Conservation (phyloP, 257 asterid genomes). For the Scutellaria galericulata region DNA sequence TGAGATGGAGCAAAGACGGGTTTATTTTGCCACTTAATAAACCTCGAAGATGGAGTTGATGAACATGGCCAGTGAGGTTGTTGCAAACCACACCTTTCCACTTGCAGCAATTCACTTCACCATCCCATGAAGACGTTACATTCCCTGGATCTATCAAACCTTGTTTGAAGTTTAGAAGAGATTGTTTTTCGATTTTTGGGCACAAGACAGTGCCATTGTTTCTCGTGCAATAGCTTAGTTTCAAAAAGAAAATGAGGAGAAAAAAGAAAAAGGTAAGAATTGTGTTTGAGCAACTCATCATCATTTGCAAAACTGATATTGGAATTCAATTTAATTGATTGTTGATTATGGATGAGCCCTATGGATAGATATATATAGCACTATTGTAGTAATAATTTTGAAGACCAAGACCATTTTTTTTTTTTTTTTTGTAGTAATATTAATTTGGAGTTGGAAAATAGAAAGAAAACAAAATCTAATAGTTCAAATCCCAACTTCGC, state of each 20-base stretch:
- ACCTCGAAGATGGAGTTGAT: not conserved
- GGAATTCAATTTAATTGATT: too few species aligned
- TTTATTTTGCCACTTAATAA: conserved; percentile 14
- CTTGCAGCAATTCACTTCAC: conserved; percentile 2
- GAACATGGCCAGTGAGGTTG: not conserved
- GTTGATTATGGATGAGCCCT: too few species aligned
- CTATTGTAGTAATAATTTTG: too few species aligned
- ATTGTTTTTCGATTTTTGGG: conserved; percentile 26
- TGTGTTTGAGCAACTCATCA: not conserved
- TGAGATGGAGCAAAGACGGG: conserved; percentile 34
- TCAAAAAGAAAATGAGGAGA: not conserved
- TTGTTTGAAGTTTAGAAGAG: conserved; percentile 30
- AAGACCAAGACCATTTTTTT: too few species aligned
- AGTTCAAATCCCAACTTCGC: too few species aligned
- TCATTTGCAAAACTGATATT: too few species aligned
- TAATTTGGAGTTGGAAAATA: too few species aligned
- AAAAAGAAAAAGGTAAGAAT: not conserved
- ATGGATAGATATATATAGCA: too few species aligned
- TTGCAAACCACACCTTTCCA: conserved; percentile 2
- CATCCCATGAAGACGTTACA: conserved; percentile 29
- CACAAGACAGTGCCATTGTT: not conserved
- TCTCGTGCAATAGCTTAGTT: conserved; percentile 1
- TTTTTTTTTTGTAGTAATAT: too few species aligned
- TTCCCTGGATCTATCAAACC: conserved; percentile 15
- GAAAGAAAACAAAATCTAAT: too few species aligned